Evolutionary conservation across 805 yeast genomes (phyloP), one percentile per base, ranked within the genome.

Genomic region (Ogataea kodamae): DNA sequence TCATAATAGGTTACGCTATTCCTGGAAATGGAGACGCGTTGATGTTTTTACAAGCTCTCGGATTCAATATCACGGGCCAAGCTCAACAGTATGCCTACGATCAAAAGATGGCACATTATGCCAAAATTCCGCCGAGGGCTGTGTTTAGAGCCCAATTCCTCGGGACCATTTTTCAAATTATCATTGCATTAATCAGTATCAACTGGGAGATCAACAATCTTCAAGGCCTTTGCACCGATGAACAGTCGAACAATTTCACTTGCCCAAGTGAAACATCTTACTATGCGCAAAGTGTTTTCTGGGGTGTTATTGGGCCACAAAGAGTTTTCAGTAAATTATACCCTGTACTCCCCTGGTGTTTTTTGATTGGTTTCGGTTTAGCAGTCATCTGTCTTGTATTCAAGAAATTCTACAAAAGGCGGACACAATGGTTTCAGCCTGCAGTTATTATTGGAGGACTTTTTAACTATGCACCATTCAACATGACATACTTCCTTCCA

Each of bases 391-490:
- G 60, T 70, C 66, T 66, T 24, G 54, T 5, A 44, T 61, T 40
- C 55, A 65, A 25, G 54, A 52, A 43, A 50, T 51, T 30, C 50
- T 58, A 51, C 74, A 74, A 24, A 48, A 55, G 30, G 14, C 23
- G 18, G 14, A 19, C 42, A 8, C 25, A 31, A 17, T 17, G 33
- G 27, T 40, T 37, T 24, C 22, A 36, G 30, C 43, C 84, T 54
- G 85, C 88, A 0, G 78, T 80, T 8, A 78, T 85, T 34, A 70
- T 83, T 48, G 63, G 70, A 12, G 70, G 75, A 5, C 58, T 73
- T n/a, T 79, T 78, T 27, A 65, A 68, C 45, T 74, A 80, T 47
- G 89, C 90, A 10, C 89, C 90, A 25, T 81, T 84, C 22, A 78
- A 87, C 4, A 77, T 83, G 18, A 79, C 78, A 55, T 78, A 77